Evolutionary conservation across 331 rosid species (phyloP), one percentile per base, ranked within the genome.

Genomic region (Prunus yedoensis): DNA sequence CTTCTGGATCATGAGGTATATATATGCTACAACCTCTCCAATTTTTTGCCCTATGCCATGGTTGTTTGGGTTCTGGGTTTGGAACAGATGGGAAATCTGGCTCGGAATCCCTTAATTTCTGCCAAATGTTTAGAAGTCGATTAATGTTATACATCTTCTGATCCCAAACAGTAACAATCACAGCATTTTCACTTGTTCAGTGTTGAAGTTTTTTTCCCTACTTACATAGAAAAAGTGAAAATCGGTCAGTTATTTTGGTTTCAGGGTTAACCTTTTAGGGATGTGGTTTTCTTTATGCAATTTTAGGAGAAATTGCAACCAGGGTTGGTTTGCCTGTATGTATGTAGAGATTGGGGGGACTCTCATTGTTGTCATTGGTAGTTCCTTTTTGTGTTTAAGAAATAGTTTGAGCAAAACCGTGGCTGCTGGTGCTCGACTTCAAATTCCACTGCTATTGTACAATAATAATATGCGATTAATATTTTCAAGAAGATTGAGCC

Each of bases 1-100:
- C 74, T 94, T 66, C 89, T 94, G 62, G 98, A 90, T 77, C 96
- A 94, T 70, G 93, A 90, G 96, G 98, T 90, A 82, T 3, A 66
- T 64, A 23, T 70, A 9, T 68, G 65, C 41, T 66, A 5, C 62
- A 17, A n/a, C 32, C 2, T 49, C 28, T 46, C 58, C 21, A 28
- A 2, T 1, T 17, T 51, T 43, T 32, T 8, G 35, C 3, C 1
- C 71, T 46, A 25, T 45, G 35, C 20, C 61, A 20, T 20, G 45
- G 18, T 58, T 52, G 4, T 53, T 3, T n/a, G 30, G 50, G 0
- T 70, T 1, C 14, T 35, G 38, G 20, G 52, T 0, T 1, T 12
- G 4, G 35, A 53, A 54, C 10, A 54, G 21, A 35, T 35, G 25
- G 15, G 50, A 38, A 14, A 18, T 64, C 6, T 35, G 45, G 50